Base-by-base conservation (phyloP, 2,329 filamentous ascomycete species). In the Aspergillus flavus region DNA sequence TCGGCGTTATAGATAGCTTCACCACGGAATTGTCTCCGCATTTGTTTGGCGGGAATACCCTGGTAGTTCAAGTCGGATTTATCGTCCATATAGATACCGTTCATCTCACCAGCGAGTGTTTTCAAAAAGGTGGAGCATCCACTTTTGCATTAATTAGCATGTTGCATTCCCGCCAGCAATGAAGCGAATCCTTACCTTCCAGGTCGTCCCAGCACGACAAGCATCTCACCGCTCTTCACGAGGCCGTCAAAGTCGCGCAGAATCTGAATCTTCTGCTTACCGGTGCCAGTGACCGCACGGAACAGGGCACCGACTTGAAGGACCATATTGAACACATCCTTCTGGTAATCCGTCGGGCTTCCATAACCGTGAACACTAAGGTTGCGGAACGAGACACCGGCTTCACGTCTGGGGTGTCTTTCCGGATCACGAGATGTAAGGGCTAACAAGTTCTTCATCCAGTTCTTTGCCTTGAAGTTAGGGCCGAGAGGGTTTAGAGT, bases 1-100 rank as follows among this genome's bases (percentile, higher is more conserved):
- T 94, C 92, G 65, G 91, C 91, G 0, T 91, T 93, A 79, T 95
- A 95, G 75, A 95, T 94, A 65, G 91, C 91, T 78, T 96, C 92
- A 68, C 92, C 92, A 28, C 91, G 89, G 80, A 94, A 59, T 67
- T 57, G 55, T 95, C 52, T 68, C 28, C 61, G 63, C 91, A 95
- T 94, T 73, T 92, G 67, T 63, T 76, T 72, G 53, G 73, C 73
- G 5, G 76, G 71, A 50, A 78, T 77, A 69, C 79, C 80, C 68
- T 95, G 91, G 75, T 96, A 96, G 80, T 96, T 95, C 76, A 96
- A 86, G 63, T 91, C 86, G 0, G 91, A 90, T 9, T 82, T 79
- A 1, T 89, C 79, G 58, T 92, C 90, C 57, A 95, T 84, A 69
- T 86, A 87, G 72, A 96, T 90, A 66, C 93, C 93, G 68, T 93